Percentiles rank a stretch among this genome's conserved stretches.
Evolutionary conservation across 1,284 basidiomycete genomes (phyloP).

Genomic region (Trichosporon sp.): DNA sequence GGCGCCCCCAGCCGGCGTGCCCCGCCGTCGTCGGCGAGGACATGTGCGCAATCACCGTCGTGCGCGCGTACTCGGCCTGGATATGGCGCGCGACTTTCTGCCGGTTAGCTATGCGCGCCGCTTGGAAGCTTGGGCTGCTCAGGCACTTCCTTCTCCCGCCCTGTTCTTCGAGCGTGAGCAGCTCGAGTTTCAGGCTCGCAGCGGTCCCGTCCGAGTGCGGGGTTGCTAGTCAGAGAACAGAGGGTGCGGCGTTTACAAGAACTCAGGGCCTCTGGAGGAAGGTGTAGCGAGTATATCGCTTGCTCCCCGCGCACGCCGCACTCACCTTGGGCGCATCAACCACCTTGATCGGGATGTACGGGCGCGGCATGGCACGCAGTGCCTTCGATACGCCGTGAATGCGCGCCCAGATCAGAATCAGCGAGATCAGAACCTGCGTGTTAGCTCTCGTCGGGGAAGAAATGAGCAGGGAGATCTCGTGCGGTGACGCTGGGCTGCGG

Average conservation of each 20-base stretch:
- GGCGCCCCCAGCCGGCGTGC: conserved; percentile 76
- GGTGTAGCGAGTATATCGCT: too few species aligned
- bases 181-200: too few species aligned
- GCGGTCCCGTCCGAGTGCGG: too few species aligned
- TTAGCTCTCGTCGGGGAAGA: too few species aligned
- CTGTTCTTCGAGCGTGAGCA: too few species aligned
- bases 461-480: too few species aligned
- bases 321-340: conserved; percentile 69
- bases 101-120: conserved; percentile 9
- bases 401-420: conserved; percentile 39
- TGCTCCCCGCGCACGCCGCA: conserved; percentile 14
- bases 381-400: conserved; percentile 38
- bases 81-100: conserved; percentile 70
- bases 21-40: conserved; percentile 65
- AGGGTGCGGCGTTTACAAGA: too few species aligned
- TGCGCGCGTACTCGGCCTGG: conserved; percentile 69
- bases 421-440: conserved; percentile 30
- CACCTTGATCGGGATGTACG: conserved; percentile 59
- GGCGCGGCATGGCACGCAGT: conserved; percentile 60
- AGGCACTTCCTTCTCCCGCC: too few species aligned
- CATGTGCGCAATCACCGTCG: conserved; percentile 69
- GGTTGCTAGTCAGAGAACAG: too few species aligned
- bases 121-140: too few species aligned
- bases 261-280: too few species aligned
- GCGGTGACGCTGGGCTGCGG: too few species aligned